These are phyloP conservation scores for Sugiyamaella castrensis DNA, from an alignment of 1,139 yeast species.

Conservation along the genomic window DNA sequence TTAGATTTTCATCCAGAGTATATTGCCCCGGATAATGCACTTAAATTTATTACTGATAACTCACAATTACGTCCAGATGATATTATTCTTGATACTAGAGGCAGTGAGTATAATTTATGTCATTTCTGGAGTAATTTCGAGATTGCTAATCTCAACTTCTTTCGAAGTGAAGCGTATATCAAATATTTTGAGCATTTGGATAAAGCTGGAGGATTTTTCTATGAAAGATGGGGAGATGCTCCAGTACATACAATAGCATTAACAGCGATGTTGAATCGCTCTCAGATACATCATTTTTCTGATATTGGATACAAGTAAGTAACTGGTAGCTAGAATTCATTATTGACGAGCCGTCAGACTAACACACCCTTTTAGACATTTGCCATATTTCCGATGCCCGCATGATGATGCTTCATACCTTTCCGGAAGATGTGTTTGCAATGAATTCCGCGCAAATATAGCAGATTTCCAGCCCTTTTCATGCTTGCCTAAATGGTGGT, in stretches of 20 bases:
- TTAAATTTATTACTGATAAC: constrained; percentile 66
- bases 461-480: constrained; percentile 64
- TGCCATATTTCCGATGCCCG: constrained; percentile 85
- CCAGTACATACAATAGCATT: constrained; percentile 89
- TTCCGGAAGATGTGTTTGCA: constrained; percentile 67
- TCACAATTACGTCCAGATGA: constrained; percentile 34
- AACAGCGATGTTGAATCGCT: constrained; percentile 59
- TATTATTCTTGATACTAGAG: constrained; percentile 39
- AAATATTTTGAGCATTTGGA: constrained; percentile 71
- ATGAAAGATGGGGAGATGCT: constrained; percentile 95
- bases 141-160: constrained; percentile 76
- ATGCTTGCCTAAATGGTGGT: constrained; percentile 88
- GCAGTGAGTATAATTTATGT: constrained; percentile 74
- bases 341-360: neutral
- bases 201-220: constrained; percentile 76
- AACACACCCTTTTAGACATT: constrained; percentile 44
- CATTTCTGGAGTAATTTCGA: constrained; percentile 97
- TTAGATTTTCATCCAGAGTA: constrained; percentile 63
- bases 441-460: constrained; percentile 40
- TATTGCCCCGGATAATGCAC: constrained; percentile 64
- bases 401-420: constrained; percentile 47
- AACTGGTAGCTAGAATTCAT: neutral
- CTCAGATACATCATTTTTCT: constrained; percentile 81
- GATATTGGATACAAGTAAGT: constrained; percentile 70
- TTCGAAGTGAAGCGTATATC: constrained; percentile 65